These are phyloP conservation scores for Phaeolepiota aurea DNA, from an alignment of 768 basidiomycete species.

Conservation along the genomic window DNA sequence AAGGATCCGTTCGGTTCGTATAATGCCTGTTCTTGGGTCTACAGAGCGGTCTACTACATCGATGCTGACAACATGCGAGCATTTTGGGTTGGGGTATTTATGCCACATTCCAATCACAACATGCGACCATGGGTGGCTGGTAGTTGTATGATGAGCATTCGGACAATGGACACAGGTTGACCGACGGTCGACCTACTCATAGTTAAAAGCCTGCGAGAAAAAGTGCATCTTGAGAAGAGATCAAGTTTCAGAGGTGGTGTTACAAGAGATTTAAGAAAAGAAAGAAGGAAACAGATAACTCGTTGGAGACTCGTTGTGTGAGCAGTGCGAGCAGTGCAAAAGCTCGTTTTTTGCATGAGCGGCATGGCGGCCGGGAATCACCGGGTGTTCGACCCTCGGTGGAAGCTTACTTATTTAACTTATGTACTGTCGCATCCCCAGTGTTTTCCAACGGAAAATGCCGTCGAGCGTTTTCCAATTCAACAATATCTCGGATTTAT, in stretches of 20 bases:
- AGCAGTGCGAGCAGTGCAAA: background rate
- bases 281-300: conserved; percentile 7
- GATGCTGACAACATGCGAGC: conserved; percentile 80
- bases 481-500: no score
- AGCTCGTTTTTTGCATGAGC: background rate
- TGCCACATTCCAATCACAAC: conserved; percentile 91
- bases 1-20: conserved; percentile 84
- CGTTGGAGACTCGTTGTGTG: conserved; percentile 1
- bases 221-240: conserved; percentile 57
- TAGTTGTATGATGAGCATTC: no score
- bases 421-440: no score
- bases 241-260: conserved; percentile 17
- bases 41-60: conserved; percentile 83
- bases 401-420: no score
- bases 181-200: conserved; percentile 66
- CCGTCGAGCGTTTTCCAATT: no score
- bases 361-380: background rate
- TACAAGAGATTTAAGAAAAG: conserved; percentile 20
- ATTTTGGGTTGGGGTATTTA: conserved; percentile 93
- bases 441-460: no score
- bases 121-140: conserved; percentile 84
- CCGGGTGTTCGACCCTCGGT: no score
- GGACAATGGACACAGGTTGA: no score
- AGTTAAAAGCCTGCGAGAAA: conserved; percentile 77
- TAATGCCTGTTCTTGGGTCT: conserved; percentile 77